Evolutionary conservation across 345 rosid species (phyloP), one percentile per base, ranked within the genome.

Genomic region (Balakata baccata): DNA sequence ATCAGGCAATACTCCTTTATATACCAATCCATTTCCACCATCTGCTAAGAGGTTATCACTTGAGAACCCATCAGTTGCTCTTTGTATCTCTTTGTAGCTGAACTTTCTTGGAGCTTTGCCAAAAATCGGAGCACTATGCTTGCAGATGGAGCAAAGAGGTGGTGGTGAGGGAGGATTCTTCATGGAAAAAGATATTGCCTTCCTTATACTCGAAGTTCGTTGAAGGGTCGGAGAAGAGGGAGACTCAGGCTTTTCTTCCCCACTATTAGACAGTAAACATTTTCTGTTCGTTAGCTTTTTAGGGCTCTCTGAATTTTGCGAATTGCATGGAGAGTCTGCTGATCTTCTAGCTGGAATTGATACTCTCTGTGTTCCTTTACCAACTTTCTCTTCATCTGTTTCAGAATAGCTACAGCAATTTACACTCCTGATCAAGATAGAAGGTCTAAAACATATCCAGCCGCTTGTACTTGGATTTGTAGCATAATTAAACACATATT

Each of bases 71-170:
- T 77, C 60, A 20, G 92, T 90, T 57, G 92, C 90, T 60, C 66
- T 66, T 59, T 83, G 82, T 22, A 88, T 68, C 66, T 90, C 92
- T 47, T 25, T 22, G 65, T 78, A 84, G 12, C 75, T 68, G 82
- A 90, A 90, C 67, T 80, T 73, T 80, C 81, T 80, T 5, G 90
- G 86, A 6, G 87, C 73, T 80, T 85, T 87, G 11, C 87, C 87
- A 58, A 86, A 81, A 47, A 70, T 67, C 0, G 92, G 90, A 4
- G 85, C 71, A 17, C 77, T 86, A 57, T 85, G 86, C 66, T 89
- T 86, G 64, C 92, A 86, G 25, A 85, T 71, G 39, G 94, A 87
- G 75, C 94, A 89, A 17, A 87, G 84, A 38, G 90, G 92, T 51
- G 89, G 89, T 0, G 89, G 84, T 18, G 47, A 75, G 46, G 82